Evolutionary conservation across 768 basidiomycete genomes (phyloP).

Genomic region (Daedaleopsis sinensis): DNA sequence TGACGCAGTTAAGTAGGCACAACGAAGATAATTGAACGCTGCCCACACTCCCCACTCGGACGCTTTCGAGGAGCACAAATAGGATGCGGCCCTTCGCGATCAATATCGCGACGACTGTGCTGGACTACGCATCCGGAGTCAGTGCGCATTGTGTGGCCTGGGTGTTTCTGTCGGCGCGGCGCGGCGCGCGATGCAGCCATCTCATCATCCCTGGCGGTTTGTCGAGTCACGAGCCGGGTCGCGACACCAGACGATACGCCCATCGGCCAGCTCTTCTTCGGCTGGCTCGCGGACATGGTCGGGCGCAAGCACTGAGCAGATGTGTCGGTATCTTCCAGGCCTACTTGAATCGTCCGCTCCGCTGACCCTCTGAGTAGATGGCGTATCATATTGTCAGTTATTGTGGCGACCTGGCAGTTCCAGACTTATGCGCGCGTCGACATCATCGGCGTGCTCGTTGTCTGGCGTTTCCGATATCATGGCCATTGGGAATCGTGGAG

Average conservation of each 20-base stretch:
- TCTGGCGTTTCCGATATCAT: slow-evolving; percentile 87
- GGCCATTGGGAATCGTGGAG: slow-evolving; percentile 87
- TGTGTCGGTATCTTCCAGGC: too few relatives aligned
- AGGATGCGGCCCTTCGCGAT: slow-evolving; percentile 40
- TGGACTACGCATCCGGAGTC: slow-evolving; percentile 76
- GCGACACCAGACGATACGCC: slow-evolving; percentile 44
- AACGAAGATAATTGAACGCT: too few relatives aligned
- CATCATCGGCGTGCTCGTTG: slow-evolving; percentile 75
- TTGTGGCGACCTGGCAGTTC: too few relatives aligned
- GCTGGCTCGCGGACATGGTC: slow-evolving; percentile 46
- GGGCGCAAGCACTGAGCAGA: slow-evolving; percentile 46
- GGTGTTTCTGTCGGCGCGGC: too few relatives aligned
- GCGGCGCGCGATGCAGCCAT: too few relatives aligned
- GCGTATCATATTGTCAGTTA: too few relatives aligned
- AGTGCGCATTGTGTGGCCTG: slow-evolving; percentile 1
- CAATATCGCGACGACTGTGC: slow-evolving; percentile 80
- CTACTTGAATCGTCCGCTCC: slow-evolving; percentile 44
- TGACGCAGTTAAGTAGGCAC: too few relatives aligned
- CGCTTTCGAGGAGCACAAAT: too few relatives aligned
- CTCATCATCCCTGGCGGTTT: too few relatives aligned
- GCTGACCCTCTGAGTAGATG: slow-evolving; percentile 48
- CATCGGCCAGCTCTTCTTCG: slow-evolving; percentile 45
- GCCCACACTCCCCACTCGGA: too few relatives aligned
- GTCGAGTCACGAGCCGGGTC: too few relatives aligned
- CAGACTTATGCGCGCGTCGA: too few relatives aligned